These are phyloP conservation scores for Solanum appendiculatum DNA, from an alignment of 257 asterid species.

Conservation along the genomic window DNA sequence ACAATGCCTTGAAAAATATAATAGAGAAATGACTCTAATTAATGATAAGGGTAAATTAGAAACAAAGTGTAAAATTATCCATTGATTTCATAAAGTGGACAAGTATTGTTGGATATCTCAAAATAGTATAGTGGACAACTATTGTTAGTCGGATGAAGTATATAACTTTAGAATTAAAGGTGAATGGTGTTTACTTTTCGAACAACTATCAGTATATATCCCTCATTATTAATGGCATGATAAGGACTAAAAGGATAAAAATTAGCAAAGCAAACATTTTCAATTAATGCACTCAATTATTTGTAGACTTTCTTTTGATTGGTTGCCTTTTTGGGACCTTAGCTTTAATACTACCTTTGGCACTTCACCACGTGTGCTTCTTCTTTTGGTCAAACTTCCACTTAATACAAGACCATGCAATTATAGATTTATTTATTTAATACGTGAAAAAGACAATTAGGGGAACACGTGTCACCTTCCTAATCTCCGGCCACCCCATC, in stretches of 20 bases:
- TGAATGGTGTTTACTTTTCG: accelerated
- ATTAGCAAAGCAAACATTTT: not conserved
- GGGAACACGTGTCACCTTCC: slow-evolving; percentile 4
- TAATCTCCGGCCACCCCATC: slow-evolving; percentile 27
- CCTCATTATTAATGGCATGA: not conserved
- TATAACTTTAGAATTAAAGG: too few relatives aligned
- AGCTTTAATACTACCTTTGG: slow-evolving; percentile 11
- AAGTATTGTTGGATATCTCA: too few relatives aligned
- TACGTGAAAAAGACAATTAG: slow-evolving; percentile 7
- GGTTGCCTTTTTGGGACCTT: not conserved
- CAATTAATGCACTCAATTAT: slow-evolving; percentile 15
- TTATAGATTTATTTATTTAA: slow-evolving; percentile 3
- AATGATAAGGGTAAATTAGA: too few relatives aligned
- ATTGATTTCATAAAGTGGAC: too few relatives aligned
- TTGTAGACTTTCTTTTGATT: not conserved
- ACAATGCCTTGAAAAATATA: too few relatives aligned
- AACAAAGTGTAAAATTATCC: too few relatives aligned
- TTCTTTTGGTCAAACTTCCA: slow-evolving; percentile 23
- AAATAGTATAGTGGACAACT: too few relatives aligned
- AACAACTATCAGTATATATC: too few relatives aligned
- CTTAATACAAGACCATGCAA: slow-evolving; percentile 17
- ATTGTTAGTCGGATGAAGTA: too few relatives aligned
- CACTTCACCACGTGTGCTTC: slow-evolving; percentile 11
- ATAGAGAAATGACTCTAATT: too few relatives aligned
- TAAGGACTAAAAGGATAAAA: not conserved